A percentile compares a stretch with the other conserved stretches of the same genome.
phyloP scores from a whole-genome alignment of 345 rosid species.

The Trapa bicornis region DNA sequence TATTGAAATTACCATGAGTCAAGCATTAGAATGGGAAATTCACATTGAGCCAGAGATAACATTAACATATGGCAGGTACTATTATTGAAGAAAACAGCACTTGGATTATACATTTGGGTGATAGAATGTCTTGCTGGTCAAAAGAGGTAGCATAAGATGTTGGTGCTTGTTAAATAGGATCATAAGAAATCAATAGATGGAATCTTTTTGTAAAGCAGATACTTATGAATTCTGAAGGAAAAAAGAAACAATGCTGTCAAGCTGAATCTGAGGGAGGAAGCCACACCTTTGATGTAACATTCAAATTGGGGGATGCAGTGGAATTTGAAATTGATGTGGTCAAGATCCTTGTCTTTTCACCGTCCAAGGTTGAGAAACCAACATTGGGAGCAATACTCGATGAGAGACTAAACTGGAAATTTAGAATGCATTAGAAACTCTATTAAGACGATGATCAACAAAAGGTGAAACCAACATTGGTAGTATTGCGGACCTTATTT shows the following conservation, averaged over 20 bases:
- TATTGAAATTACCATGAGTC: neutral
- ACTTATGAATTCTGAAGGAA: neutral
- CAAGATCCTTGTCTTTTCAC: slow-evolving; percentile 29
- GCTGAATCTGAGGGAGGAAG: slow-evolving; percentile 1
- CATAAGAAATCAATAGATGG: neutral
- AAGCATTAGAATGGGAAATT: neutral
- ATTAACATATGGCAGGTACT: neutral
- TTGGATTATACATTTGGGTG: neutral
- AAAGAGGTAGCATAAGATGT: neutral
- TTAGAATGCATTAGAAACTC: slow-evolving; percentile 7
- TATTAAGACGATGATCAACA: neutral
- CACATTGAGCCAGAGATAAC: neutral
- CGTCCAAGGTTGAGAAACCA: slow-evolving; percentile 38
- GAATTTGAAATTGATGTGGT: slow-evolving; percentile 22
- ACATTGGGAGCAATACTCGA: slow-evolving; percentile 35
- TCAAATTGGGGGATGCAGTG: slow-evolving; percentile 15
- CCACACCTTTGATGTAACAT: slow-evolving; percentile 45
- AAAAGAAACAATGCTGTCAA: neutral
- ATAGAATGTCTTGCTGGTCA: too few species aligned
- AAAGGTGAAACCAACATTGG: neutral
- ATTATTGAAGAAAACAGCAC: neutral
- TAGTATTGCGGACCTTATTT: slow-evolving; percentile 44
- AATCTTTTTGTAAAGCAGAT: neutral
- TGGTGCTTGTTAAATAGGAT: neutral
- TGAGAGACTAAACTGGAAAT: slow-evolving; percentile 56